Evolutionary conservation across 208 protist species (phyloP).

Genomic region (Porcisia hertigi): DNA sequence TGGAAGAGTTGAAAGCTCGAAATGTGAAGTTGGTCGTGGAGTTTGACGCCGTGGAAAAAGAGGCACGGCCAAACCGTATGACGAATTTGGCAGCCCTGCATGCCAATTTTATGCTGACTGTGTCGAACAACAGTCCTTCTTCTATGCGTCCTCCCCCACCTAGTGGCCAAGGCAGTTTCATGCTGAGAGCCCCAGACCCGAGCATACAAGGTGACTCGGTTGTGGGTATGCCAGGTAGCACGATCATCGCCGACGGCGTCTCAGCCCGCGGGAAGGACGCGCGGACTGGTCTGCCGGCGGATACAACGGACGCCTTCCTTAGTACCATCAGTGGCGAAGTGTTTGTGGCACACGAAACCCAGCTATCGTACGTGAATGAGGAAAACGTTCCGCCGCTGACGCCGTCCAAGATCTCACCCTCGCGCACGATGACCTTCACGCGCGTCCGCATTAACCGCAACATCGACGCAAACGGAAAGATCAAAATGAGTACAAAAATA

Average conservation of each 20-base stretch:
- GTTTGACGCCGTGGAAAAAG: conserved; percentile 44
- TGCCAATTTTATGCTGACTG: conserved; percentile 42
- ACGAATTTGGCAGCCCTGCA: conserved; percentile 43
- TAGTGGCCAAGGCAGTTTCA: background rate
- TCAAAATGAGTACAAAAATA: conserved; percentile 52
- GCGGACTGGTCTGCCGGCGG: conserved; percentile 36
- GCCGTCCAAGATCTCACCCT: conserved; percentile 50
- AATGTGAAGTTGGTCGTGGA: conserved; percentile 43
- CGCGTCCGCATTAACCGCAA: conserved; percentile 68
- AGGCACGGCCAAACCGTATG: conserved; percentile 41
- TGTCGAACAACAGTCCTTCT: conserved; percentile 43
- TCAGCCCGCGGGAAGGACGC: conserved; percentile 18
- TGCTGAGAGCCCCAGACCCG: background rate
- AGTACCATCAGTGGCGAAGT: conserved; percentile 46
- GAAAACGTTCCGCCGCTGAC: conserved; percentile 57
- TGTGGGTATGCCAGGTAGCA: conserved; percentile 13
- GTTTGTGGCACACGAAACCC: conserved; percentile 43
- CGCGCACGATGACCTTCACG: conserved; percentile 59
- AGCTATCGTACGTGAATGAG: conserved; percentile 41
- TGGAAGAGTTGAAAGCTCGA: conserved; percentile 36
- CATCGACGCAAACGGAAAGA: conserved; percentile 59
- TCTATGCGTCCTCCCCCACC: conserved; percentile 11
- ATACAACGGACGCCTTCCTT: conserved; percentile 47
- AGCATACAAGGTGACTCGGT: background rate
- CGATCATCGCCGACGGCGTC: conserved; percentile 16